These are phyloP conservation scores for Colletotrichum sidae DNA, from an alignment of 2,329 filamentous ascomycete genomes.

Conservation along the genomic window DNA sequence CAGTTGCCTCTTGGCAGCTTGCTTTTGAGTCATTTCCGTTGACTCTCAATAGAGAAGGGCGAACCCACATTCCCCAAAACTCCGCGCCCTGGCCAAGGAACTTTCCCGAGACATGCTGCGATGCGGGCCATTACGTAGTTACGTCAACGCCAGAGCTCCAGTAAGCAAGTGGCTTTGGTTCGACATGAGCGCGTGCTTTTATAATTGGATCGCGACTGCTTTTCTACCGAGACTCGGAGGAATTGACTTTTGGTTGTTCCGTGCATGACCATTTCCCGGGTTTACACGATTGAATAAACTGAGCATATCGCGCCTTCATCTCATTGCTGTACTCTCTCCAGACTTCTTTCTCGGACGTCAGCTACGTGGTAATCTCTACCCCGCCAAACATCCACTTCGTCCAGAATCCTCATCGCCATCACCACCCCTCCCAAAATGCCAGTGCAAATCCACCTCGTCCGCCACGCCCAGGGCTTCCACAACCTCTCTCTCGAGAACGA, in stretches of 20 bases:
- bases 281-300: conserved; percentile 5
- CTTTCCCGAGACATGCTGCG: conserved; percentile 13
- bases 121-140: conserved; percentile 17
- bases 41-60: neutral
- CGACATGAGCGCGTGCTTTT: conserved; percentile 18
- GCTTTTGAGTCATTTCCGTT: conserved; percentile 11
- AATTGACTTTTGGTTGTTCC: no score
- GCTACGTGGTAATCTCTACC: neutral
- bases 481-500: conserved; percentile 80
- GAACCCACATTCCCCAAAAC: neutral
- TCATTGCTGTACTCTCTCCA: neutral
- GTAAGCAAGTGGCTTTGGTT: no score
- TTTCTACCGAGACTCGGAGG: neutral
- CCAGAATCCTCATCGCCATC: neutral
- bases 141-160: neutral
- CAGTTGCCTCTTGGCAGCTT: neutral
- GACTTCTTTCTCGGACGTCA: neutral
- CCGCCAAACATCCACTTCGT: neutral
- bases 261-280: no score
- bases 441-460: conserved; percentile 73
- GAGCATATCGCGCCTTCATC: neutral
- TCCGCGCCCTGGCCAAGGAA: conserved; percentile 14
- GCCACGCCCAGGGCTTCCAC: conserved; percentile 84
- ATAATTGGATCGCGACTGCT: conserved; percentile 19
- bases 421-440: conserved; percentile 51